Base-by-base conservation (phyloP, 2,329 filamentous ascomycete species). In the Triangularia setosa region DNA sequence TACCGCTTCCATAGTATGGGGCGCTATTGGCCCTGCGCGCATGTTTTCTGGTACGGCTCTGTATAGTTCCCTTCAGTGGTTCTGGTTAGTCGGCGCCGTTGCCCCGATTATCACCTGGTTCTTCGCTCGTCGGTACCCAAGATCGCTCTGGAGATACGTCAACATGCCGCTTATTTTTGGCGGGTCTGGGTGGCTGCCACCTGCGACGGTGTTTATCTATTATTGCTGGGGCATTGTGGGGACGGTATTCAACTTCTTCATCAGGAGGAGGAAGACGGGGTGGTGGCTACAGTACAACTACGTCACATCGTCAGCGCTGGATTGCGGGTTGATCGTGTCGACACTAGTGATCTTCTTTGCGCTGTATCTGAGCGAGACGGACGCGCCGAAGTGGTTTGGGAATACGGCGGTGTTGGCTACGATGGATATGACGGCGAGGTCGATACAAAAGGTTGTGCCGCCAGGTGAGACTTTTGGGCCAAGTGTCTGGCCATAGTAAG, bases 271-370 rank as follows among this genome's bases (percentile, higher is more conserved):
- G 67, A 89, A 83, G 76, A 84, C 82, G 3, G 89, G 87, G 33
- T 92, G 89, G 90, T 92, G 90, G 90, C 79, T 89, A 75, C 86
- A 88, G 74, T 92, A 91, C 78, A 92, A 92, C 78, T 92, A 92
- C 74, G 82, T 91, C 72, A 86, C 88, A 0, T 90, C 88, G 21
- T 89, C 89, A 0, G 90, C 87, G 1, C 78, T 92, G 40, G 90
- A 92, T 74, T 84, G 84, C 58, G 89, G 89, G 4, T 80, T 91
- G 4, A 85, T 88, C 12, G 74, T 91, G 21, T 84, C 83, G 33
- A 88, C 88, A 0, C 82, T 92, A 35, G 74, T 92, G 64, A 88
- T 92, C 64, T 90, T 92, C 79, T 85, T 90, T 69, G 83, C 86
- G 1, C 77, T 92, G 27, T 85, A 87, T 63, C 74, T 91, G 68